Conservation (phyloP, 148 eudicot genomes). For the Chenopodium suecicum region DNA sequence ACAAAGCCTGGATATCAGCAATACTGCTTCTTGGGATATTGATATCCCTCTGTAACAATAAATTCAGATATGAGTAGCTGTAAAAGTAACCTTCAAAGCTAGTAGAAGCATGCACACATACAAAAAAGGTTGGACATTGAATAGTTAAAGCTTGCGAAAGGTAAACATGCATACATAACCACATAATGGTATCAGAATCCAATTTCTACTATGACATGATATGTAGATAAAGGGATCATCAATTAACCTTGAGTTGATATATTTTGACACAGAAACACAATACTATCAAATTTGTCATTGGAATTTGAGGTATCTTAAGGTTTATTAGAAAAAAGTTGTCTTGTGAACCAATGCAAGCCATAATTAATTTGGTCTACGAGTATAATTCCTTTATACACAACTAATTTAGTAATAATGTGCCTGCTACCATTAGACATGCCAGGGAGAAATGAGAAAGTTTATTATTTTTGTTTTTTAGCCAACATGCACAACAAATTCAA, state of each 20-base stretch:
- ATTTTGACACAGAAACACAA: background rate
- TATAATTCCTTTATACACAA: background rate
- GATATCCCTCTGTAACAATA: constrained; percentile 50
- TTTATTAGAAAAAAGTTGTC: background rate
- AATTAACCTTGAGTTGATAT: background rate
- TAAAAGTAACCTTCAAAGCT: background rate
- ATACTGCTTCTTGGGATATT: constrained; percentile 41
- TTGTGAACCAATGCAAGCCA: background rate
- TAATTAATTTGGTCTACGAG: background rate
- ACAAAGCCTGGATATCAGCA: constrained; percentile 69
- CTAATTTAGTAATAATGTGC: background rate
- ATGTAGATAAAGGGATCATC: background rate
- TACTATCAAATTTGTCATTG: background rate
- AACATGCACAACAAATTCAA: background rate
- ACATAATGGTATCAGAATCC: background rate
- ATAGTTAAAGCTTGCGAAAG: background rate
- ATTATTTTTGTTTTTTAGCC: background rate
- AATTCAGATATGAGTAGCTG: constrained; percentile 25
- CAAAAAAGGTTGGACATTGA: background rate
- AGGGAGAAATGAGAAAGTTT: background rate
- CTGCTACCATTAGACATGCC: background rate
- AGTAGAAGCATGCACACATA: background rate
- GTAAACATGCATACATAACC: background rate
- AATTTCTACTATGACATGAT: background rate
- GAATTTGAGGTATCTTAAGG: background rate